Base-by-base conservation (phyloP, 2,329 filamentous ascomycete genomes). In the Fonsecaea nubica region DNA sequence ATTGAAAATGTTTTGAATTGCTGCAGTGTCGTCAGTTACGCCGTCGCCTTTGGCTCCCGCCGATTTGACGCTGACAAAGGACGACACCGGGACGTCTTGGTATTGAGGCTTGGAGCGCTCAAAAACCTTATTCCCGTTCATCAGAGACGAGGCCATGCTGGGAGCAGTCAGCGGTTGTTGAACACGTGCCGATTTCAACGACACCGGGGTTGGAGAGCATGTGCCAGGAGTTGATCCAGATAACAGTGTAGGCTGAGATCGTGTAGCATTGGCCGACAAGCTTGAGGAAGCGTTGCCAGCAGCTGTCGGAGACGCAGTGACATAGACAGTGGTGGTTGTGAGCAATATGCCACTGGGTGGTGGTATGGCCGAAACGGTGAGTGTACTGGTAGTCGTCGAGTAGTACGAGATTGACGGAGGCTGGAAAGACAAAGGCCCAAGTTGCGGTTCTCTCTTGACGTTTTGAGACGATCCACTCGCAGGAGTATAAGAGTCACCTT, bases 81-180 rank as follows among this genome's bases (percentile, higher is more conserved):
- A 86, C 66, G 83, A 85, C n/a, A 84, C 86, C 2, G 88, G 79
- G 2, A 92, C 79, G 50, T 82, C 81, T 75, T 91, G 87, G 76
- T 98, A 99, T 77, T 97, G 92, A 13, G 95, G 95, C 85, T 95
- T 96, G 77, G 89, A 90, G 72, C 91, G 90, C 70, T 92, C 90
- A 76, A 93, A 93, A 73, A 97, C 83, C 42, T 86, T 88, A 30
- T 83, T 78, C 45, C 78, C 77, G 69, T 87, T 83, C 45, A 93
- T 83, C 15, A 98, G 88, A 30, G 75, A 68, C 30, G 66, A 58
- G 55, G 64, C 68, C 32, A 70, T 53, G 12, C 40, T 64, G 4
- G 68, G 65, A 18, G 63, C 60, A 8, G 60, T 67, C 45, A 64
- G 35, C 8, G 25, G 55, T 55, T 68, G 63, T 35, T 69, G 68